Conservation (phyloP, 2,329 filamentous ascomycete species). For the Didymella keratinophila region DNA sequence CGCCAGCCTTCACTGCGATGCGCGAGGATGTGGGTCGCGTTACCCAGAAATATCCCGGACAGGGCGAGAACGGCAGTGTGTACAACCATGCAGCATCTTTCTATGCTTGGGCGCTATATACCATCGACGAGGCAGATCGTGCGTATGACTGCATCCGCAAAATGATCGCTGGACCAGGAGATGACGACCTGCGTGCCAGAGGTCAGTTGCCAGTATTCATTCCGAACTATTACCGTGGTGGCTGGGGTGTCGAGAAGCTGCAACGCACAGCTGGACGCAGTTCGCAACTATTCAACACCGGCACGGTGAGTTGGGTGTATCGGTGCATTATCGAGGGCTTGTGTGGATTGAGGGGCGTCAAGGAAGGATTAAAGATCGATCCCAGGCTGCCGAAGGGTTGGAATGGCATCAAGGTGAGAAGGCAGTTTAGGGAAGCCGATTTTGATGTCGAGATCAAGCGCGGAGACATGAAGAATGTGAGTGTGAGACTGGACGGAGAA, state of each 20-base stretch:
- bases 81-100: slow-evolving; percentile 67
- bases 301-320: slow-evolving; percentile 66
- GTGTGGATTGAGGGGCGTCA: slow-evolving; percentile 62
- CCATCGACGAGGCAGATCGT: slow-evolving; percentile 58
- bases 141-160: slow-evolving; percentile 61
- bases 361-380: slow-evolving; percentile 56
- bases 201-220: slow-evolving; percentile 66
- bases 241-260: slow-evolving; percentile 29
- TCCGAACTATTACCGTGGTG: slow-evolving; percentile 64
- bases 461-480: slow-evolving; percentile 52
- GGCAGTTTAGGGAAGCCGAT: slow-evolving; percentile 61
- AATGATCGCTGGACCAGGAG: slow-evolving; percentile 62
- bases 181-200: slow-evolving; percentile 60
- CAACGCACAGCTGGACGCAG: slow-evolving; percentile 61
- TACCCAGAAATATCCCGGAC: slow-evolving; percentile 65
- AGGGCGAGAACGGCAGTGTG: slow-evolving; percentile 65
- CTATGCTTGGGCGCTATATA: slow-evolving; percentile 64
- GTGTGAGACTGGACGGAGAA: slow-evolving; percentile 51
- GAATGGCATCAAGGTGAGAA: slow-evolving; percentile 57
- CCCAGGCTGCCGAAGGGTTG: slow-evolving; percentile 63
- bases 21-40: slow-evolving; percentile 66
- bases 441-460: slow-evolving; percentile 59
- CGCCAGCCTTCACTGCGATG: slow-evolving; percentile 63
- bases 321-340: slow-evolving; percentile 64
- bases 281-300: slow-evolving; percentile 67